Conservation (phyloP, 2,329 filamentous ascomycete species). For the Hymenoscyphus occultus region DNA sequence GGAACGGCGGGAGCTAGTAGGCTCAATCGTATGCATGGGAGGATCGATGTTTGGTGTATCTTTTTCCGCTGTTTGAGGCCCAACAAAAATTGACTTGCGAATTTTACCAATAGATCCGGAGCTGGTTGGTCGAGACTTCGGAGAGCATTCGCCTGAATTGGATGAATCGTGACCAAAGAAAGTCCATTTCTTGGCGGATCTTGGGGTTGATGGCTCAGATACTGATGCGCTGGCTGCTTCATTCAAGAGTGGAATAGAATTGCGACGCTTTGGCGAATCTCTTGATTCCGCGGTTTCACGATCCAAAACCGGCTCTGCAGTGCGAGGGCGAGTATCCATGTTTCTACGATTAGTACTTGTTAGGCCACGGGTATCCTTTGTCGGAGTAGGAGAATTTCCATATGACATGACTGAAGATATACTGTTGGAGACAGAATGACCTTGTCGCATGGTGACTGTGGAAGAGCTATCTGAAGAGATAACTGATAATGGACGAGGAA, state of each 20-base stretch:
- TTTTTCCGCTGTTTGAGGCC: conserved; percentile 16
- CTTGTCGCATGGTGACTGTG: conserved; percentile 62
- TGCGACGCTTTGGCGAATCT: conserved; percentile 45
- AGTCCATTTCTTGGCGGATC: conserved; percentile 37
- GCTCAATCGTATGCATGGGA: conserved; percentile 29
- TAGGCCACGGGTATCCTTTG: conserved; percentile 42
- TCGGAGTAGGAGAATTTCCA: conserved; percentile 43
- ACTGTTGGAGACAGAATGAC: conserved; percentile 74
- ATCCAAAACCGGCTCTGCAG: conserved; percentile 66
- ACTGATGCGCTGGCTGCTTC: conserved; percentile 28
- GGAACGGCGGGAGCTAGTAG: conserved; percentile 28
- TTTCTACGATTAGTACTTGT: conserved; percentile 40
- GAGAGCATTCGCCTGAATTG: conserved; percentile 41
- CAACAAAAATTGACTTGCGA: conserved; percentile 14
- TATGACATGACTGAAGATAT: conserved; percentile 75
- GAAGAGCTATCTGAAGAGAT: conserved; percentile 83
- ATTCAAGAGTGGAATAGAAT: conserved; percentile 56
- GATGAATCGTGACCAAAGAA: conserved; percentile 34
- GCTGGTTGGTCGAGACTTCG: conserved; percentile 47
- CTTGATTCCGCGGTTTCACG: conserved; percentile 39
- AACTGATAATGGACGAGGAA: conserved; percentile 76
- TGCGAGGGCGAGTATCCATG: conserved; percentile 60
- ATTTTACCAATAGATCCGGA: conserved; percentile 39
- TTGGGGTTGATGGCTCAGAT: conserved; percentile 36
- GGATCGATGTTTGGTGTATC: conserved; percentile 20